Base-by-base conservation (phyloP, 192 early-diverging fungal species). In the Coemansia sp. region DNA sequence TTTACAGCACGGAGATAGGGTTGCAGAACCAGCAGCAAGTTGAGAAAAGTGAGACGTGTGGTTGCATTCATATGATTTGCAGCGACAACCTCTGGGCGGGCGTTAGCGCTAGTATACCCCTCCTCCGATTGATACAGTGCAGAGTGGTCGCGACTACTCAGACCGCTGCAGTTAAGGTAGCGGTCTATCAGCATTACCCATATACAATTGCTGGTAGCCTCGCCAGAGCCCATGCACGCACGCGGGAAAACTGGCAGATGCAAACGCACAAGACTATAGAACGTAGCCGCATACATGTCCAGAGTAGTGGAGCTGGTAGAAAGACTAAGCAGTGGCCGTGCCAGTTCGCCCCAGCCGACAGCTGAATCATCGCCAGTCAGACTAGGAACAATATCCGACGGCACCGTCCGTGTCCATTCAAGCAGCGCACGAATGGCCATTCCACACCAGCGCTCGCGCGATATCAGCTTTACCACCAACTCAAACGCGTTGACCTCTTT, bases 111-210 rank as follows among this genome's bases (percentile, higher is more conserved):
- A 8, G 66, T 24, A n/a, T 57, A 27, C 51, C 20, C 31, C 21
- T 56, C 64, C 2, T 52, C 66, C 20, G 58, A 30, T 0, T 55
- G 39, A 19, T 60, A 62, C 21, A 65, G 24, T 21, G 64, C 67
- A 4, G 60, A 59, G 21, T 58, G 67, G n/a, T 76, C 71, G 39
- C 75, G 61, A 51, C 39, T 50, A 11, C 57, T 57, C 22, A 82
- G 61, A 0, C 75, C 75, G 65, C 80, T 82, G 74, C 80, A 82
- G 42, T 76, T 64, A 25, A 82, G 71, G 50, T 82, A 82, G 30
- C 80, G 67, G 65, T 82, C 80, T 63, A 82, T 82, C 61, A 82
- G 75, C 71, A 68, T 71, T 6, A 74, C 68, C 80, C 80, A 82
- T 19, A 82, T 51, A 24, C 74, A 71, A 36, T 70, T 71, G 36